These are phyloP conservation scores for Candida argentea DNA, from an alignment of 805 yeast species.

Conservation along the genomic window DNA sequence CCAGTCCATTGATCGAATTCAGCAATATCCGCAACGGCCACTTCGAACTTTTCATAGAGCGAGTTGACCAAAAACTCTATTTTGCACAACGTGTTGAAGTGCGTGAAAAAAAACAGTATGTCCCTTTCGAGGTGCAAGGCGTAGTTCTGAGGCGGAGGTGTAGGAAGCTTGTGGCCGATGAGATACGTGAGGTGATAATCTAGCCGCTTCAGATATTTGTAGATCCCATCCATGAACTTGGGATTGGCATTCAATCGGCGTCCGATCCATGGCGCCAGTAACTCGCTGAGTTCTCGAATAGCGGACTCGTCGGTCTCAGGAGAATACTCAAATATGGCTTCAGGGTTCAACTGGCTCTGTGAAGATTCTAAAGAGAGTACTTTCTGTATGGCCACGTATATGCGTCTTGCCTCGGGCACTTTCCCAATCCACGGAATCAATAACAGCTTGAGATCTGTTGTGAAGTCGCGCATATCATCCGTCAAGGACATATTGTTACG, in stretches of 20 bases:
- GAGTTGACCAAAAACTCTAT: constrained; percentile 19
- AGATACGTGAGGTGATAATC: constrained; percentile 7
- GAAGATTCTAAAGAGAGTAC: background rate
- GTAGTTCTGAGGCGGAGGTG: background rate
- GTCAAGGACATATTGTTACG: constrained; percentile 11
- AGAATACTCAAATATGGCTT: constrained; percentile 1
- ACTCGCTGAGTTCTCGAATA: constrained; percentile 5
- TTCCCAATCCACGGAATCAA: constrained; percentile 56
- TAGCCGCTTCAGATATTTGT: constrained; percentile 6
- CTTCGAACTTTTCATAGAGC: constrained; percentile 16
- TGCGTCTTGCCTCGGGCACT: constrained; percentile 50
- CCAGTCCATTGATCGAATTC: too few relatives aligned
- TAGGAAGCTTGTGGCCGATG: constrained; percentile 1
- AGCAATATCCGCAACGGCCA: too few relatives aligned
- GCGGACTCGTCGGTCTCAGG: background rate
- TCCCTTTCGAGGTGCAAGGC: constrained; percentile 8
- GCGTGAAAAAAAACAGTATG: constrained; percentile 15
- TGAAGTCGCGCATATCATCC: constrained; percentile 38
- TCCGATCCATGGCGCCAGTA: constrained; percentile 10
- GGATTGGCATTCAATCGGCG: constrained; percentile 9
- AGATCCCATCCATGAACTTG: constrained; percentile 6
- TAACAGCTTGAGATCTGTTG: constrained; percentile 49
- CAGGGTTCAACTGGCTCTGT: background rate
- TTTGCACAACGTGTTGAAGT: constrained; percentile 23
- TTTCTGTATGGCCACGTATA: constrained; percentile 21